Percentiles rank a stretch among this genome's conserved stretches.
phyloP scores from a whole-genome alignment of 352 stramenopile genomes.

The Globisporangium perplexum region DNA sequence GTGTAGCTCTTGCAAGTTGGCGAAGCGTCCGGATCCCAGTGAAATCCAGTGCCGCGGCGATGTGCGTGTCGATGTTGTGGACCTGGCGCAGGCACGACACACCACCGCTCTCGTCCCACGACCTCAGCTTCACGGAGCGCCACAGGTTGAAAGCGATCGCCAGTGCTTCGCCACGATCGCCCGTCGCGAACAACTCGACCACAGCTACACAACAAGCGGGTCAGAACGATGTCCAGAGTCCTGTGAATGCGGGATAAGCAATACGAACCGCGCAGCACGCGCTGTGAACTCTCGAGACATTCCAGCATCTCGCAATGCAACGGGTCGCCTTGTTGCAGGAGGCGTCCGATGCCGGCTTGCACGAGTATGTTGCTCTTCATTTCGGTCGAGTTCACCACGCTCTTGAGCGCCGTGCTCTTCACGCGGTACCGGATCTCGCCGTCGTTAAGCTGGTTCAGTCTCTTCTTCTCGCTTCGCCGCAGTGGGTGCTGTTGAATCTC shows the following conservation, averaged over 20 bases:
- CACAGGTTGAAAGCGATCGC: slow-evolving; percentile 14
- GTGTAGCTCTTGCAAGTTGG: slow-evolving; percentile 16
- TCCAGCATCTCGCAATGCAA: slow-evolving; percentile 17
- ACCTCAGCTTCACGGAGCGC: slow-evolving; percentile 19
- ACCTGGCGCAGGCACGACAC: slow-evolving; percentile 17
- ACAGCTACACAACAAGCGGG: slow-evolving; percentile 6
- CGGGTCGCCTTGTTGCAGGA: slow-evolving; percentile 5
- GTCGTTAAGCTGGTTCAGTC: slow-evolving; percentile 22
- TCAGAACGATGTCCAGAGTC: background rate
- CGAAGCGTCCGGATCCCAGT: slow-evolving; percentile 22
- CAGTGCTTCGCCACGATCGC: slow-evolving; percentile 12
- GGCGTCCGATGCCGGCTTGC: slow-evolving; percentile 24
- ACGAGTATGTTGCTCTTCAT: slow-evolving; percentile 32
- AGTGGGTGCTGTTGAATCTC: slow-evolving; percentile 22
- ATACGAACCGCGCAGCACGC: slow-evolving; percentile 23
- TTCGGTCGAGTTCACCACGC: slow-evolving; percentile 6
- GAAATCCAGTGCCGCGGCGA: slow-evolving; percentile 19
- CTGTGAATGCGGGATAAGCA: background rate
- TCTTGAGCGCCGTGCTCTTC: slow-evolving; percentile 6
- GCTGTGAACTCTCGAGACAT: slow-evolving; percentile 12
- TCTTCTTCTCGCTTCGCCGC: slow-evolving; percentile 22
- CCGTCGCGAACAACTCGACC: slow-evolving; percentile 15
- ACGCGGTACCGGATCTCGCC: slow-evolving; percentile 12
- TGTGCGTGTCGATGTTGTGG: slow-evolving; percentile 9
- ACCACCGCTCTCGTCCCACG: slow-evolving; percentile 20